Evolutionary conservation across 306 rosid species (phyloP).

Genomic region (Abrus pulchellus): DNA sequence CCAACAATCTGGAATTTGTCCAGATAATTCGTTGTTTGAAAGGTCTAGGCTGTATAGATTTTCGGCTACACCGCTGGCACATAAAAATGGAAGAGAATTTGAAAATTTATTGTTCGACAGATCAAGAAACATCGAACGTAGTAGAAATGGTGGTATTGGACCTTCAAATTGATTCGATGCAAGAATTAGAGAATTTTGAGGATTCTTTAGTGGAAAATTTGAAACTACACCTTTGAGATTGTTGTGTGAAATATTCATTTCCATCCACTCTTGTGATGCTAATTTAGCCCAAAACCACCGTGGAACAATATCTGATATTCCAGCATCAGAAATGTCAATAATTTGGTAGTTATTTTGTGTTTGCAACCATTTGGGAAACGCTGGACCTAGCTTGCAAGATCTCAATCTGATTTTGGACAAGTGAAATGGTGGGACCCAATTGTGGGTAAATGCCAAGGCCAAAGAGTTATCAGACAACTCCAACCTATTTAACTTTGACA

Average conservation of each 20-base stretch:
- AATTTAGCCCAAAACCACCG: constrained; percentile 20
- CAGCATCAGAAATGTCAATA: neutral
- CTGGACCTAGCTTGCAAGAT: constrained; percentile 31
- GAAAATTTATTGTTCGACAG: constrained; percentile 38
- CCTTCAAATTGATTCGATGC: constrained; percentile 46
- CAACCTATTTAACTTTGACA: neutral
- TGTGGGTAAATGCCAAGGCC: neutral
- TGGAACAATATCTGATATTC: neutral
- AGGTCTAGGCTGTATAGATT: neutral
- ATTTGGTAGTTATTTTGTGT: accelerated
- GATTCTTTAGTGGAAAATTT: no score
- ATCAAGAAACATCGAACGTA: neutral
- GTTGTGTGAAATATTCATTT: neutral
- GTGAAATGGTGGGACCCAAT: constrained; percentile 33
- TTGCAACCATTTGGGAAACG: constrained; percentile 35
- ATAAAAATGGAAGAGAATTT: neutral
- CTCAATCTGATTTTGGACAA: accelerated
- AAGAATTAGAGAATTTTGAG: no score
- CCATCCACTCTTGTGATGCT: accelerated
- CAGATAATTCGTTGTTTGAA: constrained; percentile 15
- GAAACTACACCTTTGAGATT: no score
- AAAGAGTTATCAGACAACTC: neutral
- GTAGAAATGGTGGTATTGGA: neutral
- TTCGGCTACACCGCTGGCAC: neutral
- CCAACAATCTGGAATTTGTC: constrained; percentile 43